Evolutionary conservation across 2,329 filamentous ascomycete genomes (phyloP), one percentile per base, ranked within the genome.

Genomic region (Didymella segeticola): DNA sequence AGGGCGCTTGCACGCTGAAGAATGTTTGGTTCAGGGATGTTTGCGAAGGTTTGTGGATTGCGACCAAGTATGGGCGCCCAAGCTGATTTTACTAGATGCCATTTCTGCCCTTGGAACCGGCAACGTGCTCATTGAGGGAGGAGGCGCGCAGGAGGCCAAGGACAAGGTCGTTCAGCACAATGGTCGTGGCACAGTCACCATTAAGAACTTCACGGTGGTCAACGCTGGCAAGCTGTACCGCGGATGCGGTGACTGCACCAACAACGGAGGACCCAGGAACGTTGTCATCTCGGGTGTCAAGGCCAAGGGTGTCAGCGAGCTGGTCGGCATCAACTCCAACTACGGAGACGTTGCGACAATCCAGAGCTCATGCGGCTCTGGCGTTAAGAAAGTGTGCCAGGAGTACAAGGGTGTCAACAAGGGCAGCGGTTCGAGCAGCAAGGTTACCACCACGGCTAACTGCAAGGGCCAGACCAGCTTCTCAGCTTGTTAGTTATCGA

Each of bases 181-280:
- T 38, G 69, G 67, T 12, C 55, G 55, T 29, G 69, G 69, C 5
- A 63, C 61, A n/a, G 58, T 72, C 48, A 62, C 58, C 22, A 68
- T 67, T 42, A 53, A 63, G 15, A 65, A 77, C 57, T 81, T 79
- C 60, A 75, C 71, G 33, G 77, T 74, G 43, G 68, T 68, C 53
- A 66, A 72, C 56, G 76, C 76, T 48, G 80, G 79, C 54, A 82
- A 82, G 64, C 65, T 82, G 4, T 78, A 77, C 45, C 77, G 80
- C 43, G 75, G 71, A 57, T 82, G 79, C 61, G 80, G 79, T 22
- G 51, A 58, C 27, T 38, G 48, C 43, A 51, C 48, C n/a, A 81
- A 81, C 71, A 80, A 78, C 67, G 64, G 66, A 9, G 71, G 70
- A 45, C 74, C 73, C 15, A 68, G 76, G 17, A 69, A 76, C 57